Percentiles rank a stretch among this genome's conserved stretches.
phyloP scores from a whole-genome alignment of 768 basidiomycete species.

The Tricholoma furcatifolium region DNA sequence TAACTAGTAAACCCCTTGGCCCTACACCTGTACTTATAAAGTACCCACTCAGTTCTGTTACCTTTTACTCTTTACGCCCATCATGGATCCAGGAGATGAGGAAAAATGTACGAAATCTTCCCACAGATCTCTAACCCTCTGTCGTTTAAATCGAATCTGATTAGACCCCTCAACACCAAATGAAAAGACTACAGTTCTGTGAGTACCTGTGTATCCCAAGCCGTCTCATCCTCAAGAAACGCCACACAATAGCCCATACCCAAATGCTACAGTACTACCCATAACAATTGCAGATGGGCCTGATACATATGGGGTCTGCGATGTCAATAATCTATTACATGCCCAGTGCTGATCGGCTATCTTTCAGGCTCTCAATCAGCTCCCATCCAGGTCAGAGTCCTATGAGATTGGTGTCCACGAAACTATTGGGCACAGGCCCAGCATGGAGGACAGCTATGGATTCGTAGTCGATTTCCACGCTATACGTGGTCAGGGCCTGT shows the following conservation, averaged over 20 bases:
- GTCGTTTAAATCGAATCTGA: constrained; percentile 2
- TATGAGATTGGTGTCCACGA: constrained; percentile 13
- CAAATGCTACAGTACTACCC: constrained; percentile 8
- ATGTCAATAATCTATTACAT: background rate
- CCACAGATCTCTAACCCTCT: background rate
- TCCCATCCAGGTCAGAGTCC: constrained; percentile 5
- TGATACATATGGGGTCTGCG: constrained; percentile 15
- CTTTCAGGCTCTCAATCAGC: constrained; percentile 13
- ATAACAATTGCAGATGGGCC: constrained; percentile 10
- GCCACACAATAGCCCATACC: background rate
- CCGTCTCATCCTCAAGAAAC: background rate
- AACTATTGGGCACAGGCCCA: constrained; percentile 5
- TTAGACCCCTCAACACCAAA: constrained; percentile 15
- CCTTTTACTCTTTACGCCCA: background rate
- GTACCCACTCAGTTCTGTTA: background rate
- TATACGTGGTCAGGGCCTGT: constrained; percentile 16
- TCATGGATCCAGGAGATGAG: constrained; percentile 11
- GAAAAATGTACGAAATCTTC: constrained; percentile 8
- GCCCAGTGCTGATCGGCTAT: background rate
- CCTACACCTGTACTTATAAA: background rate
- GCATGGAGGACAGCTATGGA: constrained; percentile 18
- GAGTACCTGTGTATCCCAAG: background rate
- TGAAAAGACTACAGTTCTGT: constrained; percentile 15
- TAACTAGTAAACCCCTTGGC: background rate
- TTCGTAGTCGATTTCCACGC: constrained; percentile 15